These are phyloP conservation scores for Lactarius quietus DNA, from an alignment of 768 basidiomycete genomes.

Conservation along the genomic window DNA sequence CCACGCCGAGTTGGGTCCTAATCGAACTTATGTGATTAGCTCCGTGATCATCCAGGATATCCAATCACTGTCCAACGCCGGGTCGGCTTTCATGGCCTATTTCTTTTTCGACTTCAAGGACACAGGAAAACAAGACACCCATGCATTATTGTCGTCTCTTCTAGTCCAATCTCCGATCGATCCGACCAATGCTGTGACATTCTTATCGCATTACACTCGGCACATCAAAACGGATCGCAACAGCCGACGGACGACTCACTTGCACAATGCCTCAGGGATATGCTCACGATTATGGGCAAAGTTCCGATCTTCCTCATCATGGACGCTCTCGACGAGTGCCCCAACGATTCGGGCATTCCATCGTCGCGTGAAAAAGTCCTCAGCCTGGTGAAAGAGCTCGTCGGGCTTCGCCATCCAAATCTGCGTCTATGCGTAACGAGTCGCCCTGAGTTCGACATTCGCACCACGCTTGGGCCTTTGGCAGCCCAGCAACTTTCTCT, in stretches of 20 bases:
- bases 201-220: not conserved
- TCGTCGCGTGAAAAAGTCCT: not conserved
- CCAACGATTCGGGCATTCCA: not conserved
- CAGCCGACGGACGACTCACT: not conserved
- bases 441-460: not conserved
- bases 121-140: not conserved
- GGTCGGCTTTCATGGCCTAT: not conserved
- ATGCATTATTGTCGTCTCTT: not conserved
- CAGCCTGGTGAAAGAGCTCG: not conserved
- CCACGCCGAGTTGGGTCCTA: not conserved
- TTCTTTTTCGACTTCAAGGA: not conserved
- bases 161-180: not conserved
- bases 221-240: not conserved
- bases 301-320: not conserved
- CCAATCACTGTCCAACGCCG: not conserved
- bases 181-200: not conserved
- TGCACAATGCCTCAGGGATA: not conserved
- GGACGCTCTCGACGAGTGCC: constrained; percentile 2
- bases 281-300: not conserved
- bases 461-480: not conserved
- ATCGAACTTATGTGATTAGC: not conserved
- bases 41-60: not conserved
- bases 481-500: not conserved
- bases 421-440: not conserved
- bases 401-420: not conserved